phyloP scores from a whole-genome alignment of 1,139 yeast species.

The Geotrichum histeridarum region DNA sequence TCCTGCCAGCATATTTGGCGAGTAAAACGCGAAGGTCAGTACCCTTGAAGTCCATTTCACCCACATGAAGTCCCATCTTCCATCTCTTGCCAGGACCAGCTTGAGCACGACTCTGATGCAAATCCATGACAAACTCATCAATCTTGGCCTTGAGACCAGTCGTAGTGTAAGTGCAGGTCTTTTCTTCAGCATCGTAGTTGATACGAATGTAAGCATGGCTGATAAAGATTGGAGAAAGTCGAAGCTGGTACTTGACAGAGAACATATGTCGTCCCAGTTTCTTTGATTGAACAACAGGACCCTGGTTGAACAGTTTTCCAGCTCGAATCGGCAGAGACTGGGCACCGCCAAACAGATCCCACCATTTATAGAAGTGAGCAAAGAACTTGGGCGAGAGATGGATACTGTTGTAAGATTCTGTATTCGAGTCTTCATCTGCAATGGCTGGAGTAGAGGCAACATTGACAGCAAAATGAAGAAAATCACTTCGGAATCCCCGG shows the following conservation, averaged over 20 bases:
- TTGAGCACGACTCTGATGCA: constrained; percentile 78
- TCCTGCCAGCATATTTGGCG: constrained; percentile 60
- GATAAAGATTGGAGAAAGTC: constrained; percentile 65
- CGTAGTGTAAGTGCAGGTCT: constrained; percentile 45
- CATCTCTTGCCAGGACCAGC: constrained; percentile 55
- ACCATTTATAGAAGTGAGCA: constrained; percentile 73
- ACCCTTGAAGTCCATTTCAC: constrained; percentile 64
- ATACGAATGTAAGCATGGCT: constrained; percentile 66
- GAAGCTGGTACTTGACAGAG: constrained; percentile 75
- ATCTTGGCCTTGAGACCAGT: constrained; percentile 79
- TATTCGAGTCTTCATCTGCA: constrained; percentile 26
- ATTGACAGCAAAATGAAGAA: constrained; percentile 71
- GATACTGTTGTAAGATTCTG: constrained; percentile 57
- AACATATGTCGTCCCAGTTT: constrained; percentile 75
- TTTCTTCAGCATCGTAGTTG: constrained; percentile 41
- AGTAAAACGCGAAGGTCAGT: constrained; percentile 70
- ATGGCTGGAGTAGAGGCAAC: constrained; percentile 44
- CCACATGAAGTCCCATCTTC: constrained; percentile 66
- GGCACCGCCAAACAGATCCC: constrained; percentile 67
- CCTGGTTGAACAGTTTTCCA: constrained; percentile 62
- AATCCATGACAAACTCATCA: constrained; percentile 61
- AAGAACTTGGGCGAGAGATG: constrained; percentile 71
- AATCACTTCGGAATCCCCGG: constrained; percentile 70
- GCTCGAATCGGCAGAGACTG: constrained; percentile 69
- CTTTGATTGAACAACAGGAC: constrained; percentile 38